Evolutionary conservation across 805 yeast species (phyloP), one percentile per base, ranked within the genome.

Genomic region (Cephaloascus albidus): DNA sequence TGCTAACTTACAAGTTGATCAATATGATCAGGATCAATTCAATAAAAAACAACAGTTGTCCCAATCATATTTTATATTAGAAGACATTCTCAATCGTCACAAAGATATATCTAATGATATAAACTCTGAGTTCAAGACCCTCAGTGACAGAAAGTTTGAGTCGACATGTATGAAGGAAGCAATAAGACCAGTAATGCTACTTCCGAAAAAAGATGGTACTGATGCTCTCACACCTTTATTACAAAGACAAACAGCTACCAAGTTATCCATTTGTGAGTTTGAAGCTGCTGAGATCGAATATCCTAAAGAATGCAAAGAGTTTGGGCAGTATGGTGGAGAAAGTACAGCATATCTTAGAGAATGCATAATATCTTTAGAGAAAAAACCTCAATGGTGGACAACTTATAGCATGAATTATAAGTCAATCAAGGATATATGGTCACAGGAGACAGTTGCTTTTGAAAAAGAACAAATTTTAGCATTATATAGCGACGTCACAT

Each of bases 341-440:
- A 6, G 12, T 6, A 23, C 6, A 8, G n/a, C n/a, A n/a, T n/a
- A 55, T 28, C 46, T 54, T 36, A 53, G 54, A 17, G 44, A 41
- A 1, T 77, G 82, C 43, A 57, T 76, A 23, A 38, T 45, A 3
- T 55, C 60, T 2, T 44, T 75, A 32, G 73, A 74, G 40, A 48
- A 48, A 18, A 57, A 63, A 3, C 63, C 76, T 0, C 83, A 80
- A 46, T 76, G 81, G 70, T 82, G 90, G 90, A 80, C 88, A 0
- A 76, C 81, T 0, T 81, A 72, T 50, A 78, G 78, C 44, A 86
- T 86, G 0, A 73, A 80, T 48, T 80, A 74, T 52, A 65, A 78
- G 36, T 67, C 72, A 26, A 58, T 81, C 3, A 62, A 73, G 2
- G 62, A 65, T 2, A 58, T 79, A 0, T 82, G 88, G 48, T 56